Base-by-base conservation (phyloP, 2,329 filamentous ascomycete species). In the Ceratocystis smalleyi region DNA sequence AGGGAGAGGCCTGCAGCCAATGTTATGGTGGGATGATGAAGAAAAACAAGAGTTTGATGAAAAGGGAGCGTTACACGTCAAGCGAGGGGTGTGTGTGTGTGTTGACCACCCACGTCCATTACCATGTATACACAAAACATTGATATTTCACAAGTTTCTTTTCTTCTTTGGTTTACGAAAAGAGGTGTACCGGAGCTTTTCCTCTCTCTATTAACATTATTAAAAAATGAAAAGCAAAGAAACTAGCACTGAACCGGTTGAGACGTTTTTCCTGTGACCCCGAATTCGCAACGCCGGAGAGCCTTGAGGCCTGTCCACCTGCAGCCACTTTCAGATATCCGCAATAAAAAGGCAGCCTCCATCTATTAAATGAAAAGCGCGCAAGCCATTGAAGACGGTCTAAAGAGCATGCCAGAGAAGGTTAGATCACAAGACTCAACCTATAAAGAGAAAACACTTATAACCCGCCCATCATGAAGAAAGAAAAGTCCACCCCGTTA, bases 231-330 rank as follows among this genome's bases (percentile, higher is more conserved):
- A 49, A 22, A 8, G 10, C 15, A 32, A 22, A 7, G 24, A 24
- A 15, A 55, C 51, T 55, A 55, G 27, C 51, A 24, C 51, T 55
- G 51, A 55, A 32, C 27, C 51, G 51, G 51, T 55, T 55, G 32
- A 55, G 24, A 55, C 51, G 51, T 55, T 55, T 30, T 55, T 30
- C 51, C 51, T 55, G 51, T 55, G 51, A 55, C 51, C 51, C 51
- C 51, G 51, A 55, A 55, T 55, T 55, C 51, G 27, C 22, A 55
- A 32, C 51, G 51, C 51, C 51, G 51, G 51, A 19, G 22, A 22
- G 24, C 2, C 17, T 24, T 51, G 15, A 32, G 22, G 15, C 35
- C 19, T n/a, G 22, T 22, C 51, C 40, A 22, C 24, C 12, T 24
- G 19, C 19, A 24, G 47, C 47, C 8, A 12, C 24, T 30, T 27